Conservation (phyloP, 2,329 filamentous ascomycete genomes). For the Rutstroemia sp. region DNA sequence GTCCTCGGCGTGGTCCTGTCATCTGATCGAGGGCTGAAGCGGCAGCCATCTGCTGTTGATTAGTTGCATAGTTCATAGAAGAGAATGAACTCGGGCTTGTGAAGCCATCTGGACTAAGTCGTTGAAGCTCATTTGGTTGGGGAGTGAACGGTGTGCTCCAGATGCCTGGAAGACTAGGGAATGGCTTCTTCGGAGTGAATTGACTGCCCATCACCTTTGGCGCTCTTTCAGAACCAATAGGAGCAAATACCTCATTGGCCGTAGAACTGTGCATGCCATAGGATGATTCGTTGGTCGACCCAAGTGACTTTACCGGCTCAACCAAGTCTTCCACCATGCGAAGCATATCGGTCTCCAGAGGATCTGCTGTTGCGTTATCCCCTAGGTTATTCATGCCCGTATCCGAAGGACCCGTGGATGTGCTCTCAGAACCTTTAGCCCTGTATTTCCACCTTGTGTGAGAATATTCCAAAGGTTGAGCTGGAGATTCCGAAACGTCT, state of each 20-base stretch:
- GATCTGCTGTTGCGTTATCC: slow-evolving; percentile 33
- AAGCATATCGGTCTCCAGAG: slow-evolving; percentile 41
- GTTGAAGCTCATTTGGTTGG: slow-evolving; percentile 32
- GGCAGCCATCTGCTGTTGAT: slow-evolving; percentile 18
- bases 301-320: slow-evolving; percentile 29
- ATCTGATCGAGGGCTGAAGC: slow-evolving; percentile 22
- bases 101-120: slow-evolving; percentile 32
- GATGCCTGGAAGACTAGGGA: slow-evolving; percentile 35
- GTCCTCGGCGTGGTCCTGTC: slow-evolving; percentile 12
- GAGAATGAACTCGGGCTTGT: slow-evolving; percentile 25
- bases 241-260: slow-evolving; percentile 43
- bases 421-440: not conserved
- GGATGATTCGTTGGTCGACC: slow-evolving; percentile 36
- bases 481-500: not conserved
- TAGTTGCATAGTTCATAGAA: slow-evolving; percentile 27
- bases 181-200: slow-evolving; percentile 21
- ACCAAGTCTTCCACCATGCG: slow-evolving; percentile 53
- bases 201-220: slow-evolving; percentile 29
- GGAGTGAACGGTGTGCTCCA: slow-evolving; percentile 39
- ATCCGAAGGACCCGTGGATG: slow-evolving; percentile 29
- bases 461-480: not conserved
- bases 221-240: slow-evolving; percentile 29
- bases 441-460: not conserved
- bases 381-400: slow-evolving; percentile 49
- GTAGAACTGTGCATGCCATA: slow-evolving; percentile 49